A percentile compares a stretch with the other conserved stretches of the same genome.
These are phyloP conservation scores for Phlebiopsis flavidoalba DNA, from an alignment of 768 basidiomycete genomes.

Conservation along the genomic window DNA sequence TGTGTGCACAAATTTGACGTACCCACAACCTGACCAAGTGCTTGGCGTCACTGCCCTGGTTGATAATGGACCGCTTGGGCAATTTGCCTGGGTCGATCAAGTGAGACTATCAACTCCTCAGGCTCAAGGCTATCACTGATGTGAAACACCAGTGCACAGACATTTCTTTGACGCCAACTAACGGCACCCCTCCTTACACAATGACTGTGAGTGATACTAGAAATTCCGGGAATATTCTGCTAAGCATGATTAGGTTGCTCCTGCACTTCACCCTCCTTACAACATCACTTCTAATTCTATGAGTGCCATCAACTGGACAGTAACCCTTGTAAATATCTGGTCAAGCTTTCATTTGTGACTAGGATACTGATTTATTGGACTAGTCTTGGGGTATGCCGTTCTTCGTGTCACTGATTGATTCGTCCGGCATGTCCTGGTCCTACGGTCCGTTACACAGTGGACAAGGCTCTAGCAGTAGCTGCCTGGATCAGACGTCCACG, in stretches of 20 bases:
- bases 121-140: not conserved
- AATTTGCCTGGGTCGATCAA: constrained; percentile 56
- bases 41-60: constrained; percentile 43
- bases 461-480: constrained; percentile 33
- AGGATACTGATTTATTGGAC: constrained; percentile 13
- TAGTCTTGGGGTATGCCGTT: constrained; percentile 52
- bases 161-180: constrained; percentile 45
- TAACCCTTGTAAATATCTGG: constrained; percentile 27
- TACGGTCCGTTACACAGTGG: constrained; percentile 57
- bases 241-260: constrained; percentile 41
- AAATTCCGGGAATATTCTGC: not conserved
- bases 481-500: constrained; percentile 27
- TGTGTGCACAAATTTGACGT: constrained; percentile 48
- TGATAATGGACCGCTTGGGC: constrained; percentile 45
- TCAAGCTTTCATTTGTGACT: not conserved
- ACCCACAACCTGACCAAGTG: constrained; percentile 26
- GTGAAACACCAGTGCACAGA: constrained; percentile 44
- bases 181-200: constrained; percentile 56
- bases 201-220: constrained; percentile 38
- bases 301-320: constrained; percentile 53
- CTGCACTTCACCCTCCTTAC: constrained; percentile 54
- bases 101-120: constrained; percentile 25
- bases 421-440: constrained; percentile 46
- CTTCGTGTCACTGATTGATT: constrained; percentile 50
- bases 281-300: constrained; percentile 45